Evolutionary conservation across 345 rosid genomes (phyloP), one percentile per base, ranked within the genome.

Genomic region (Brassica nigra): DNA sequence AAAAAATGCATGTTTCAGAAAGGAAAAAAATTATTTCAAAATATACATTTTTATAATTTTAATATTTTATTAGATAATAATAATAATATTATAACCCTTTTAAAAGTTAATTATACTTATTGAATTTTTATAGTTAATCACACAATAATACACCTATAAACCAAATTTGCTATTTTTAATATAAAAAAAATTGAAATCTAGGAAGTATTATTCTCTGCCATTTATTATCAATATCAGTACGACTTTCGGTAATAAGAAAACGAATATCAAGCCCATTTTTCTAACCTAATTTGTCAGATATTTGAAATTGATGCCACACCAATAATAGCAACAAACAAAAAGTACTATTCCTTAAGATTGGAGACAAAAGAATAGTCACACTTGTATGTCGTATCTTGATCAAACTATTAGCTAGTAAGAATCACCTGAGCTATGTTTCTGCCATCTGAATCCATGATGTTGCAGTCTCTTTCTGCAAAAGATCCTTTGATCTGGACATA

Each of bases 401-500:
- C 52, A 7, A 52, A 29, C 15, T 63, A 44, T 27, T 69, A 57
- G 4, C 11, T 12, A 16, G 23, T 15, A 14, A 14, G 11, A 33
- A 2, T 31, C 76, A 91, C 95, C 91, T 90, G 84, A 62, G 94
- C 97, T 0, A 90, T 65, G 55, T 75, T 6, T 73, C 68, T 80
- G 86, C 92, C 93, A 0, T 10, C 39, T 66, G 87, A 80, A 73
- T 92, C 91, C 4, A 89, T 71, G 15, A 91, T 86, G 83, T 70
- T 66, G 62, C 91, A 88, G 20, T 64, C 83, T 81, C 84, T 88
- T 15, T 87, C 93, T 0, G 90, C 80, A 71, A 92, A 92, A 57
- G 79, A 77, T 2, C 97, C 97, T 62, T 73, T 85, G 73, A 92
- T 70, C 81, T 88, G 88, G 28, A 88, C 88, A 33, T 87, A 86